These are phyloP conservation scores for Yarrowia osloensis DNA, from an alignment of 805 yeast genomes.

Conservation along the genomic window DNA sequence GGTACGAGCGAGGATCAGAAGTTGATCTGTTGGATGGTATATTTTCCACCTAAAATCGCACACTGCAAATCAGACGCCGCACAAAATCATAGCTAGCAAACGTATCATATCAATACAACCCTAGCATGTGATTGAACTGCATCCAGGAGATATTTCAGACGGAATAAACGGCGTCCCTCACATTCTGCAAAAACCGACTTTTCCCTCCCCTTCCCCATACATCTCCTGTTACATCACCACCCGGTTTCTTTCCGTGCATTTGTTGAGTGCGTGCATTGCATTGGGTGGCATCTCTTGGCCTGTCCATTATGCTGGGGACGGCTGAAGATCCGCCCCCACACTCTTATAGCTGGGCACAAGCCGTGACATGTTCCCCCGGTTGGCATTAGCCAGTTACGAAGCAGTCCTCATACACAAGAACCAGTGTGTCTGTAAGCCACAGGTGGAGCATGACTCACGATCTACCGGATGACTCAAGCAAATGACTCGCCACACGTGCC, in stretches of 20 bases:
- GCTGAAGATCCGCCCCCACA: constrained; percentile 6
- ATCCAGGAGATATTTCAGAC: too few species aligned
- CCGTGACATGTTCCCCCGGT: too few species aligned
- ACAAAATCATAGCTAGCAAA: not conserved
- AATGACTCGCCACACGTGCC: constrained; percentile 12
- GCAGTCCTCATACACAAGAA: too few species aligned
- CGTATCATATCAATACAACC: not conserved
- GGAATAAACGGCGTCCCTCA: too few species aligned
- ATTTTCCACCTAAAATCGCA: not conserved
- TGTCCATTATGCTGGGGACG: not conserved
- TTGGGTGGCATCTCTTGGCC: constrained; percentile 21
- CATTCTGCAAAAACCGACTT: not conserved
- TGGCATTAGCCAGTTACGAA: too few species aligned
- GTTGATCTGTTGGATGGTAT: too few species aligned
- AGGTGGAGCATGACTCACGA: not conserved
- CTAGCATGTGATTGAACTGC: not conserved
- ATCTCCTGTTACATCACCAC: not conserved
- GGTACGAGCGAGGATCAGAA: too few species aligned
- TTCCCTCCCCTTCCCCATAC: not conserved
- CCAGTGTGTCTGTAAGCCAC: too few species aligned
- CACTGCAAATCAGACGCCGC: too few species aligned
- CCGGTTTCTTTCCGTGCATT: constrained; percentile 29
- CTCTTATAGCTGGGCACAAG: not conserved
- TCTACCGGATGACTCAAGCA: not conserved
- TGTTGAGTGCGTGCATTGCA: constrained; percentile 28